Percentiles rank a stretch among this genome's conserved stretches.
Conservation (phyloP, 2,329 filamentous ascomycete genomes). For the Aspergillus persii region DNA sequence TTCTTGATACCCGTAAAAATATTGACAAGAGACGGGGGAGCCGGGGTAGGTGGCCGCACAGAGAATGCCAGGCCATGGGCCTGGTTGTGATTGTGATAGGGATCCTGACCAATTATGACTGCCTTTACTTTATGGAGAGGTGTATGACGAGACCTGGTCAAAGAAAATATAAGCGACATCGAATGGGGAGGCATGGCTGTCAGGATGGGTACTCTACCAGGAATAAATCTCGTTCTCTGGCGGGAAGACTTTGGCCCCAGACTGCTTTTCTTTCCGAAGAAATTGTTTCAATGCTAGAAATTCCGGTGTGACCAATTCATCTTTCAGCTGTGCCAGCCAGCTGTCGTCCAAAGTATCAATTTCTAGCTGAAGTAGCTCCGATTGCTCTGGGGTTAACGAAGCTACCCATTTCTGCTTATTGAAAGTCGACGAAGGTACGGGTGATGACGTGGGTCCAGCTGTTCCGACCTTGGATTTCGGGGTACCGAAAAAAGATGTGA, state of each 20-base stretch:
- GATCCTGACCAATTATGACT: constrained; percentile 93
- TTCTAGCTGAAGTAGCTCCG: constrained; percentile 77
- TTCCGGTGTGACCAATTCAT: constrained; percentile 73
- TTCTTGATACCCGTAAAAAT: constrained; percentile 87
- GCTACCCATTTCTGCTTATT: constrained; percentile 90
- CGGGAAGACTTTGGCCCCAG: constrained; percentile 79
- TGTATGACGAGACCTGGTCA: constrained; percentile 80
- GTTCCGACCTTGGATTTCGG: constrained; percentile 52
- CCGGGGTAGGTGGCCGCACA: constrained; percentile 80
- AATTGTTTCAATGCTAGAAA: constrained; percentile 90
- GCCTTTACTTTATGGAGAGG: constrained; percentile 85
- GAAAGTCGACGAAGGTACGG: constrained; percentile 54
- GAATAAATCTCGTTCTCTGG: constrained; percentile 88
- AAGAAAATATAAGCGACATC: neutral
- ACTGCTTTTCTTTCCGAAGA: constrained; percentile 71
- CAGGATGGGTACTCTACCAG: constrained; percentile 60
- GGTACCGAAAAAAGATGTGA: constrained; percentile 83
- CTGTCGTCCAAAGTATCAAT: constrained; percentile 88
- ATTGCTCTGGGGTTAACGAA: constrained; percentile 76
- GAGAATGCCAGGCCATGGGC: constrained; percentile 96
- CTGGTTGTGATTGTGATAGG: constrained; percentile 94
- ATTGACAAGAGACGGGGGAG: constrained; percentile 87
- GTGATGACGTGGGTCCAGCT: constrained; percentile 26
- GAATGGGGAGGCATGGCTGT: neutral
- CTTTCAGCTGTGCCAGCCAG: constrained; percentile 86